Base-by-base conservation (phyloP, 306 rosid genomes). In the Cicer cuneatum region DNA sequence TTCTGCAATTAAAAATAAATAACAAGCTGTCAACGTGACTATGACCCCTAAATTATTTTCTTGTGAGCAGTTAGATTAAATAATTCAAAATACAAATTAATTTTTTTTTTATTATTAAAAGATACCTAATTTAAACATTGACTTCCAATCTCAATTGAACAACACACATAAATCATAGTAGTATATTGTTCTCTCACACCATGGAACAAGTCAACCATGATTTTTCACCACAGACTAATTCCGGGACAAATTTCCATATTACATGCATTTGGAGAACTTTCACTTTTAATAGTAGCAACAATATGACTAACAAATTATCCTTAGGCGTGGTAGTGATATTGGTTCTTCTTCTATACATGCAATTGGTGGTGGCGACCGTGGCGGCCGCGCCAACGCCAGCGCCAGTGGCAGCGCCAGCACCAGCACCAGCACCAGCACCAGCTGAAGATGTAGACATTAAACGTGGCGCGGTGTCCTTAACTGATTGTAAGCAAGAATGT, bases 141-240 rank as follows among this genome's bases (percentile, higher is more conserved):
- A 29, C 33, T 5, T 3, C 33, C 5, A 29, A 29, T 29, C 0
- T 29, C 3, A 0, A 29, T 29, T 29, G 3, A 29, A 29, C 33
- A 3, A 29, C 33, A 4, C 33, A 29, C 33, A 29, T 29, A 29
- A 29, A 29, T 29, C 33, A 29, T 29, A 29, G 5, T 29, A 29
- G 33, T 29, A 29, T 24, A 24, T 24, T 24, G 33, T 24, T 24
- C 0, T 29, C 33, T 29, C 33, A 29, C 33, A 29, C 33, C 46
- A 14, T 61, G 4, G 79, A 82, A 66, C 12, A 42, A 67, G 79
- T 77, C 76, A 77, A 72, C 35, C 37, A 60, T 39, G 10, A 66
- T 57, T 77, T 46, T 13, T 42, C 33, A 82, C 79, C 75, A 29
- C 66, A 46, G 15, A 46, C 33, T 21, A 35, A 16, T 45, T 24